A percentile compares a stretch with the other conserved stretches of the same genome.
Conservation (phyloP, 2,329 filamentous ascomycete species). For the Aspergillus amoenus region DNA sequence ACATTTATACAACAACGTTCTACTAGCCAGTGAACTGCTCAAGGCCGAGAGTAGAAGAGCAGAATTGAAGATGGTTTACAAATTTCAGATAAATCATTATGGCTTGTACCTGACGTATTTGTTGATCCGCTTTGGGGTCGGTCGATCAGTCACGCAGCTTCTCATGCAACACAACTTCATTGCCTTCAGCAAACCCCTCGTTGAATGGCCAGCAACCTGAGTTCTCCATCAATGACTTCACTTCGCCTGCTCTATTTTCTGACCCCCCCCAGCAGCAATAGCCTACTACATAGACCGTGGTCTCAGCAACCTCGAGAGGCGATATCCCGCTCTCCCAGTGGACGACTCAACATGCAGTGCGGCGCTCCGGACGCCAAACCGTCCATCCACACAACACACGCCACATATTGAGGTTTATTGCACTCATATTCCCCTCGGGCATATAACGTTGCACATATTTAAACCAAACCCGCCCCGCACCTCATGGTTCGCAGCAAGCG, state of each 20-base stretch:
- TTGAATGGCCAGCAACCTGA: background rate
- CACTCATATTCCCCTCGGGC: constrained; percentile 18
- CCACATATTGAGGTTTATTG: constrained; percentile 28
- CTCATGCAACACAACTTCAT: background rate
- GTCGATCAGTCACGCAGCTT: background rate
- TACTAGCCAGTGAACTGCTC: too few species aligned
- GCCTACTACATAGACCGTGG: constrained; percentile 22
- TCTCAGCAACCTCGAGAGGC: constrained; percentile 24
- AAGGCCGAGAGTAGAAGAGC: too few species aligned
- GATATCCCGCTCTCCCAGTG: constrained; percentile 24
- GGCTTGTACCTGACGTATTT: too few species aligned
- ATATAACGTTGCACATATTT: background rate
- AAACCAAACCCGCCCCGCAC: background rate
- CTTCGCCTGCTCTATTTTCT: constrained; percentile 15
- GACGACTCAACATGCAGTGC: constrained; percentile 18
- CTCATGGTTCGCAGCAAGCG: background rate
- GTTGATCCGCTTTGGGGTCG: too few species aligned
- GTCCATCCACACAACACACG: constrained; percentile 19
- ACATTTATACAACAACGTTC: too few species aligned
- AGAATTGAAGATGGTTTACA: too few species aligned
- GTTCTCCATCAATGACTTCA: background rate
- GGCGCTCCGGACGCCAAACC: constrained; percentile 17
- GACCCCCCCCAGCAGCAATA: constrained; percentile 11
- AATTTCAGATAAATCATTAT: too few species aligned
- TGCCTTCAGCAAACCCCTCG: background rate